These are phyloP conservation scores for Alternaria dauci DNA, from an alignment of 2,329 filamentous ascomycete genomes.

Conservation along the genomic window DNA sequence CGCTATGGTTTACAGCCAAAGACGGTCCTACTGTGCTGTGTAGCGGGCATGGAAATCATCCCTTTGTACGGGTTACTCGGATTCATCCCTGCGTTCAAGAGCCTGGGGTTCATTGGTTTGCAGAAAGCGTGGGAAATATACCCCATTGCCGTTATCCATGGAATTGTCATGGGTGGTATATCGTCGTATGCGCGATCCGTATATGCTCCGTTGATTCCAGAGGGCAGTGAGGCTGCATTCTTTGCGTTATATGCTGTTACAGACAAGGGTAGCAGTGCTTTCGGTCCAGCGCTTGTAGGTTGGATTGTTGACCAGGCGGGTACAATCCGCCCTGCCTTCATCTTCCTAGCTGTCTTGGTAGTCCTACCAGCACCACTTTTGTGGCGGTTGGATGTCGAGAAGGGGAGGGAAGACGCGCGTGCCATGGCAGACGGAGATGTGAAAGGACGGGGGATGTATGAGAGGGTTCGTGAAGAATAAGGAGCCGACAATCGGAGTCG, in stretches of 20 bases:
- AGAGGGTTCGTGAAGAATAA: slow-evolving; percentile 29
- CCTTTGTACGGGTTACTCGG: slow-evolving; percentile 87
- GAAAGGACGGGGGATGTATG: slow-evolving; percentile 25
- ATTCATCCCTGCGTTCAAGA: slow-evolving; percentile 78
- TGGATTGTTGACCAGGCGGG: slow-evolving; percentile 76
- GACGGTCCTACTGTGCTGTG: slow-evolving; percentile 84
- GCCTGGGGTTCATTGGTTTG: slow-evolving; percentile 77
- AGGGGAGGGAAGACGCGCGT: slow-evolving; percentile 49
- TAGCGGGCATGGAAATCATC: slow-evolving; percentile 85
- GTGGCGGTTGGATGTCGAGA: slow-evolving; percentile 79
- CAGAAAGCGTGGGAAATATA: slow-evolving; percentile 95
- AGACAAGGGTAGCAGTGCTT: slow-evolving; percentile 90
- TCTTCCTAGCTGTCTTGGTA: slow-evolving; percentile 82
- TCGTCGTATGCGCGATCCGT: slow-evolving; percentile 89
- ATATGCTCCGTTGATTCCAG: slow-evolving; percentile 88
- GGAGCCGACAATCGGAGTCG: not conserved
- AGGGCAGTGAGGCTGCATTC: slow-evolving; percentile 90
- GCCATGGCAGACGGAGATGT: slow-evolving; percentile 32
- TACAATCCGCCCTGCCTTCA: slow-evolving; percentile 70
- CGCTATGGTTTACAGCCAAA: slow-evolving; percentile 73
- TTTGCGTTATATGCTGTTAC: slow-evolving; percentile 95
- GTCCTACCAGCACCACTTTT: slow-evolving; percentile 80
- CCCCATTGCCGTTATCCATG: slow-evolving; percentile 83
- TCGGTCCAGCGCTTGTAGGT: slow-evolving; percentile 89
- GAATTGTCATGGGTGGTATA: slow-evolving; percentile 86